Base-by-base conservation (phyloP, 495 filamentous ascomycete species). In the Neurospora sp. region DNA sequence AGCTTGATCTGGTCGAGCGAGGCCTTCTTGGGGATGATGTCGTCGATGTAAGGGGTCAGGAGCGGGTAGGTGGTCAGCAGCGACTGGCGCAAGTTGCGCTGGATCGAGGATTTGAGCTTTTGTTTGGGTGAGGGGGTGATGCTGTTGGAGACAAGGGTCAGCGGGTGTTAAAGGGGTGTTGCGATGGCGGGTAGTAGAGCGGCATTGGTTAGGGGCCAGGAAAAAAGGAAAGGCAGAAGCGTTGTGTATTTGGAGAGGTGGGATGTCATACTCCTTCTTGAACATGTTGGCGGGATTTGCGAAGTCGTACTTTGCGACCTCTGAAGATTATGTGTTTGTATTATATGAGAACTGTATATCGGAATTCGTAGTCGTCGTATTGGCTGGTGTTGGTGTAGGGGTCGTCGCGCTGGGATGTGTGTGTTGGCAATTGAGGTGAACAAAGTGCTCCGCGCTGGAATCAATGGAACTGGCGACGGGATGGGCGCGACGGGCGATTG, bases 71-170 rank as follows among this genome's bases (percentile, higher is more conserved):
- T 91, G 42, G 93, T 88, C 75, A 93, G 82, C 77, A 98, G 85
- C 76, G 92, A 92, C 73, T 90, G 86, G 77, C 96, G 92, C 73
- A 99, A 88, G 75, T 86, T 89, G 75, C 96, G 93, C 84, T 97
- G 94, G 54, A 92, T 93, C 20, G 94, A 97, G 77, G 95, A 97
- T 84, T 98, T 99, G 82, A 99, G 93, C 88, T 98, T 99, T 74
- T 93, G 92, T 82, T 95, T 96, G 72, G 92, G 90, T 72, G 91
- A 90, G 10, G 90, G 83, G 77, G 89, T 86, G 81, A 98, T 89
- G 73, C 92, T 95, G 79, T 66, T 70, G 35, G 18, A 37, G 23
- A 39, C 62, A 48, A 11, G 73, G 76, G 70, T 71, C 74, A 77
- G 75, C 74, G 38, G 10, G 39, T 41, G 37, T 23, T 31, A 40